These are phyloP conservation scores for Phascolomyces articulosus DNA, from an alignment of 371 early-diverging fungal genomes.

Conservation along the genomic window DNA sequence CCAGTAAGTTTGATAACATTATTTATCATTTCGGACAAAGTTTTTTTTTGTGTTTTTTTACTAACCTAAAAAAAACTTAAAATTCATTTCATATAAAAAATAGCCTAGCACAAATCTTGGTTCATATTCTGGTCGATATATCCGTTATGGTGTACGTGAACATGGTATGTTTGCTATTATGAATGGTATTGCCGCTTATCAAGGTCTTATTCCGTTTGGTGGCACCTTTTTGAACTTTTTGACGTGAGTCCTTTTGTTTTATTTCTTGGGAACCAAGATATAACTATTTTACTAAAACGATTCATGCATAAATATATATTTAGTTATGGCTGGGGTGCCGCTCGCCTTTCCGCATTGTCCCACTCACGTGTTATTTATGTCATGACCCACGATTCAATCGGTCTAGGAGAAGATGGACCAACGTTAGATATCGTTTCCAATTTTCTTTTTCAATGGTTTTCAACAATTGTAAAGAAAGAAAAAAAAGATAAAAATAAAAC, in stretches of 20 bases:
- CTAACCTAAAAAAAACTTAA: no score
- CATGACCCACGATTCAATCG: slow-evolving; percentile 99
- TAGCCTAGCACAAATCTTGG: slow-evolving; percentile 66
- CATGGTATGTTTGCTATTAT: slow-evolving; percentile 98
- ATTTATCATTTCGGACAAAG: no score
- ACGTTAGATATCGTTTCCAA: no score
- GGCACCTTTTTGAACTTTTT: slow-evolving; percentile 99
- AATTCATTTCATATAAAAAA: no score
- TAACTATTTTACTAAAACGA: no score
- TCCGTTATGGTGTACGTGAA: slow-evolving; percentile 98
- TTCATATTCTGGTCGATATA: slow-evolving; percentile 84
- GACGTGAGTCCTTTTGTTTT: slow-evolving; percentile 50
- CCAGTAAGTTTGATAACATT: slow-evolving; percentile 33
- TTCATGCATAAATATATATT: no score
- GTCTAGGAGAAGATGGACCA: slow-evolving; percentile 99
- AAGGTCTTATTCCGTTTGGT: slow-evolving; percentile 86
- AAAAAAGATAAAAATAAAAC: no score
- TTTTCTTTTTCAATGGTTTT: no score
- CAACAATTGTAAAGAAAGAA: no score
- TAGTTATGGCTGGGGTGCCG: slow-evolving; percentile 81
- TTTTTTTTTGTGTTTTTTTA: slow-evolving; percentile 29
- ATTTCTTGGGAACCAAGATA: not conserved
- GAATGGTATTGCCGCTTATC: slow-evolving; percentile 94
- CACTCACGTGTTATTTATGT: slow-evolving; percentile 91
- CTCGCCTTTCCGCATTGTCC: slow-evolving; percentile 92